These are phyloP conservation scores for Protostelium mycophagum DNA, from an alignment of 78 protist genomes.

Conservation along the genomic window DNA sequence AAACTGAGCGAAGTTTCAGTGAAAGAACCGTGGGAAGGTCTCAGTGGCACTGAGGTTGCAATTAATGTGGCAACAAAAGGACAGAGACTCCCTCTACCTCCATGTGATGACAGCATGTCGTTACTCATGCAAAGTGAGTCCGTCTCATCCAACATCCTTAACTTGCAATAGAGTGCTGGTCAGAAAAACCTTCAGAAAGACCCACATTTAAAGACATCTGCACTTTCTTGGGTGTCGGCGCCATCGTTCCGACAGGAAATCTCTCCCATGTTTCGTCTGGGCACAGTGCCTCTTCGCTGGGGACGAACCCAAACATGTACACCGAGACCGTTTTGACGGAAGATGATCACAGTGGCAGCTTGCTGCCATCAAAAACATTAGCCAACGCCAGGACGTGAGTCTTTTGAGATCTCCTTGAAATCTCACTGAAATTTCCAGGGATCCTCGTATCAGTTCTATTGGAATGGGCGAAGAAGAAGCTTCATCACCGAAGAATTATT, in stretches of 20 bases:
- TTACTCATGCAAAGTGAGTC: background rate
- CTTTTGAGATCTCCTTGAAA: too few species aligned
- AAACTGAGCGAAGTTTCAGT: background rate
- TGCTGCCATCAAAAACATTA: too few species aligned
- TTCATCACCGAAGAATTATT: too few species aligned
- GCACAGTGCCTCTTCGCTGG: too few species aligned
- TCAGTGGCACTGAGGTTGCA: background rate
- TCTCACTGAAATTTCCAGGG: too few species aligned
- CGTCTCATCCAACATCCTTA: background rate
- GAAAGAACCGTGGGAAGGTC: background rate
- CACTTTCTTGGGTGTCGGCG: background rate
- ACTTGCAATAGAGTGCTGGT: background rate
- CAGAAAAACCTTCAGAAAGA: background rate
- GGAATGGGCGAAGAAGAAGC: too few species aligned
- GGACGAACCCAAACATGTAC: too few species aligned
- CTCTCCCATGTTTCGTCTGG: background rate
- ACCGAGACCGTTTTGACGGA: too few species aligned
- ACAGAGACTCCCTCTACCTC: background rate
- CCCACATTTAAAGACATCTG: background rate
- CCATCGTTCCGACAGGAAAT: background rate
- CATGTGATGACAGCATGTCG: background rate
- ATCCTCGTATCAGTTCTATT: too few species aligned
- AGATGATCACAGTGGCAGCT: too few species aligned
- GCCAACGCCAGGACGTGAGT: too few species aligned
- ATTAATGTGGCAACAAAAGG: background rate